These are phyloP conservation scores for Euryodendron excelsum DNA, from an alignment of 148 eudicot genomes.

Conservation along the genomic window DNA sequence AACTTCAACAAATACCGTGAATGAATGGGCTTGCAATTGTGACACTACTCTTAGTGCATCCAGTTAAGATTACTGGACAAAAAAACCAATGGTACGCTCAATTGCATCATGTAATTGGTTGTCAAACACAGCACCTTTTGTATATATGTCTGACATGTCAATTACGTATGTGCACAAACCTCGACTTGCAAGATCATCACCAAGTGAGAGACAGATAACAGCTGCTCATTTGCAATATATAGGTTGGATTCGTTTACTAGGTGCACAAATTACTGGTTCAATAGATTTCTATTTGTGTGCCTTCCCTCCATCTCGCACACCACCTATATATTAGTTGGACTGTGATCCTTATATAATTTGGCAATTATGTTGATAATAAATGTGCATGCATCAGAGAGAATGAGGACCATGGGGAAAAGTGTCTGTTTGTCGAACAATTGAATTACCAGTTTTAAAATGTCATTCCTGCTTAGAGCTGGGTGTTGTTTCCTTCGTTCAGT, in stretches of 20 bases:
- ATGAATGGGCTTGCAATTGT: too few species aligned
- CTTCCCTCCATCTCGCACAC: background rate
- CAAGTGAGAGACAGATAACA: background rate
- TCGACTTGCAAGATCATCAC: background rate
- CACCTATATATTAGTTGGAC: background rate
- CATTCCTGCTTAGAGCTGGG: background rate
- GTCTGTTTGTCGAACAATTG: background rate
- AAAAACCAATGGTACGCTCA: background rate
- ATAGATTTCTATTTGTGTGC: background rate
- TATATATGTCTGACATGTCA: background rate
- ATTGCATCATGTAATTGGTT: background rate
- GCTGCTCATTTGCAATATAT: background rate
- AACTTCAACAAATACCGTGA: background rate
- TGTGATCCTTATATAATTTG: background rate
- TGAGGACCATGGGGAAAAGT: background rate
- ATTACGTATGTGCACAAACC: background rate
- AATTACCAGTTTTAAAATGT: background rate
- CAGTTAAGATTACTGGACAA: background rate
- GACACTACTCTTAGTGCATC: background rate
- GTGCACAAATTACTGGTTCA: background rate
- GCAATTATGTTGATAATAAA: background rate
- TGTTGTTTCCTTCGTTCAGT: background rate
- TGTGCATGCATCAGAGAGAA: background rate
- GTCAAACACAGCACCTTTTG: background rate
- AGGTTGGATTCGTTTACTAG: background rate